Conservation (phyloP, 495 filamentous ascomycete genomes). For the Aspergillus wentii region DNA sequence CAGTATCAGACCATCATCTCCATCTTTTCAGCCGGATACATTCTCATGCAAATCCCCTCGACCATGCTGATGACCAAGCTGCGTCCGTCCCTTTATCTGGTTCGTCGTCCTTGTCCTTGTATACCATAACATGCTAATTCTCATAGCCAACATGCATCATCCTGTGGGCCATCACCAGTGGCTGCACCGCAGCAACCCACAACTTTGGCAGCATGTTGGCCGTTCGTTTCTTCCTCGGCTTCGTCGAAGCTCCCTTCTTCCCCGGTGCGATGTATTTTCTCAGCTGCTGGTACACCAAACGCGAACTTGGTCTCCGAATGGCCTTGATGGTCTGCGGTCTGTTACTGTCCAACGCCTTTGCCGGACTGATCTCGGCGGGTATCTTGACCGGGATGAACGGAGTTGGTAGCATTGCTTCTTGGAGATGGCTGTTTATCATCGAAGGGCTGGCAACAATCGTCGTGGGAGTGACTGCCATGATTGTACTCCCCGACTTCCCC, state of each 20-base stretch:
- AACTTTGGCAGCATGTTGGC: slow-evolving; percentile 40
- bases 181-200: slow-evolving; percentile 46
- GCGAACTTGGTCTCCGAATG: slow-evolving; percentile 53
- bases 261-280: slow-evolving; percentile 58
- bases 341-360: slow-evolving; percentile 59
- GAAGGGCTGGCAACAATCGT: slow-evolving; percentile 53
- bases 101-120: slow-evolving; percentile 17
- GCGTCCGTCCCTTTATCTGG: slow-evolving; percentile 55
- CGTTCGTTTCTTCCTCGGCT: slow-evolving; percentile 53
- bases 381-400: slow-evolving; percentile 38
- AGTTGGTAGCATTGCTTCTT: slow-evolving; percentile 49
- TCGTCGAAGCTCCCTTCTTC: slow-evolving; percentile 48
- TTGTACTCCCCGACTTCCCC: slow-evolving; percentile 67
- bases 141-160: slow-evolving; percentile 52
- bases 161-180: slow-evolving; percentile 60
- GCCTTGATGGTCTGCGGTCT: slow-evolving; percentile 53
- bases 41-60: too few species aligned
- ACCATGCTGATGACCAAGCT: slow-evolving; percentile 36
- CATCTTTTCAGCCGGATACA: too few species aligned
- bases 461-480: slow-evolving; percentile 50
- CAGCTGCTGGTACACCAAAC: slow-evolving; percentile 56
- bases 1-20: too few species aligned
- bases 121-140: too few species aligned
- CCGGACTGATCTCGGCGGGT: slow-evolving; percentile 50
- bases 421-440: slow-evolving; percentile 66